phyloP scores from a whole-genome alignment of 1,284 basidiomycete genomes.

The Cryptococcus floricola region DNA sequence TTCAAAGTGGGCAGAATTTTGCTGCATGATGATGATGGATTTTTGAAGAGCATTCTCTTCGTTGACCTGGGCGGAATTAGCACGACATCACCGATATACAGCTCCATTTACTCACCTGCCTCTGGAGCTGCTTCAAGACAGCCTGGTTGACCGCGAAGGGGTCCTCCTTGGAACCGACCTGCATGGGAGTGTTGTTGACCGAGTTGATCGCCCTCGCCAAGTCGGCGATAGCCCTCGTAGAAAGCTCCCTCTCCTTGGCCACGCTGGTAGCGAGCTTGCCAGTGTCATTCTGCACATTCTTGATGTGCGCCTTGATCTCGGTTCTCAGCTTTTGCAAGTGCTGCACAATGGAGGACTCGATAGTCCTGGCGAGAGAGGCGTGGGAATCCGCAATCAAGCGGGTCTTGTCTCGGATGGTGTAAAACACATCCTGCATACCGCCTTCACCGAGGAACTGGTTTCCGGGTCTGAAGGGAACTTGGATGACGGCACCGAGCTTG shows the following conservation, averaged over 20 bases:
- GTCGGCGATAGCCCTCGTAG: conserved; percentile 81
- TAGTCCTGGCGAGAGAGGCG: conserved; percentile 90
- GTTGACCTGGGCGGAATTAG: conserved; percentile 59
- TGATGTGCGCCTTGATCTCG: conserved; percentile 95
- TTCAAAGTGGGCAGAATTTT: conserved; percentile 96
- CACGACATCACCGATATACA: background rate
- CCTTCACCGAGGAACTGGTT: conserved; percentile 95
- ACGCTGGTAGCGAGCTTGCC: conserved; percentile 91
- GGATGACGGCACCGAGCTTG: conserved; percentile 94
- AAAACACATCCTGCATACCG: conserved; percentile 90
- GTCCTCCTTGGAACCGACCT: conserved; percentile 74
- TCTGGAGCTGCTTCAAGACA: conserved; percentile 82
- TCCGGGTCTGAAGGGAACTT: conserved; percentile 92
- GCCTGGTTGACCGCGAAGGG: conserved; percentile 76
- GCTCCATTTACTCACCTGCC: conserved; percentile 54
- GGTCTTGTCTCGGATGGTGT: conserved; percentile 89
- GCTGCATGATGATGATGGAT: conserved; percentile 98
- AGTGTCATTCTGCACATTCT: conserved; percentile 98
- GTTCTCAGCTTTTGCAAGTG: conserved; percentile 89
- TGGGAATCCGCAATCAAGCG: conserved; percentile 93
- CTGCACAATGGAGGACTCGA: conserved; percentile 96
- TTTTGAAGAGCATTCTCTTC: conserved; percentile 98
- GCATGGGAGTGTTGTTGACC: conserved; percentile 94
- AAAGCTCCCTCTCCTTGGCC: conserved; percentile 86
- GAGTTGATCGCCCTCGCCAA: conserved; percentile 81